Conservation (phyloP, 805 yeast genomes). For the Wickerhamiella musiphila region DNA sequence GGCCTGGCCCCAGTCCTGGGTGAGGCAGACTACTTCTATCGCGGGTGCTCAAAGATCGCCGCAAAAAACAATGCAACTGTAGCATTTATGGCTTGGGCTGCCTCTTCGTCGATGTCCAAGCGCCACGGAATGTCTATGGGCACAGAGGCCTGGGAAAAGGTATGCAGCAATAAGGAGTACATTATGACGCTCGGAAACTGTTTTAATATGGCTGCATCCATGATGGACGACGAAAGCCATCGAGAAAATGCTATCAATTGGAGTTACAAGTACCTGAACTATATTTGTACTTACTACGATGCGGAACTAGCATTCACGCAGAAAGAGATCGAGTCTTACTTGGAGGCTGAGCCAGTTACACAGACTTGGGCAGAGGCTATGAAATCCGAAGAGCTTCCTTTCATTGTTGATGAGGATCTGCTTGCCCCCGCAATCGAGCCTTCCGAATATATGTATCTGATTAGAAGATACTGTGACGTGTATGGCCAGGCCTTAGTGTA, state of each 20-base stretch:
- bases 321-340: not conserved
- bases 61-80: not conserved
- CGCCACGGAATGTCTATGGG: not conserved
- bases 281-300: not conserved
- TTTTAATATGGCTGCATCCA: not conserved
- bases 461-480: not conserved
- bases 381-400: not conserved
- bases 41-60: not conserved
- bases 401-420: not conserved
- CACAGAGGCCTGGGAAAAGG: not conserved
- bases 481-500: conserved; percentile 4
- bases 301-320: not conserved
- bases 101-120: no score
- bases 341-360: not conserved
- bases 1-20: not conserved
- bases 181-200: not conserved
- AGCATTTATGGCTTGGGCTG: not conserved
- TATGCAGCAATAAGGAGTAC: not conserved
- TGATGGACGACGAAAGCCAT: not conserved
- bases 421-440: not conserved
- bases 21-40: not conserved
- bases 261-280: not conserved
- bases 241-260: not conserved
- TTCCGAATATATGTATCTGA: not conserved
- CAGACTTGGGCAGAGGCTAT: not conserved